These are phyloP conservation scores for Cryptosporidium meleagridis DNA, from an alignment of 169 alveolate species.

Conservation along the genomic window DNA sequence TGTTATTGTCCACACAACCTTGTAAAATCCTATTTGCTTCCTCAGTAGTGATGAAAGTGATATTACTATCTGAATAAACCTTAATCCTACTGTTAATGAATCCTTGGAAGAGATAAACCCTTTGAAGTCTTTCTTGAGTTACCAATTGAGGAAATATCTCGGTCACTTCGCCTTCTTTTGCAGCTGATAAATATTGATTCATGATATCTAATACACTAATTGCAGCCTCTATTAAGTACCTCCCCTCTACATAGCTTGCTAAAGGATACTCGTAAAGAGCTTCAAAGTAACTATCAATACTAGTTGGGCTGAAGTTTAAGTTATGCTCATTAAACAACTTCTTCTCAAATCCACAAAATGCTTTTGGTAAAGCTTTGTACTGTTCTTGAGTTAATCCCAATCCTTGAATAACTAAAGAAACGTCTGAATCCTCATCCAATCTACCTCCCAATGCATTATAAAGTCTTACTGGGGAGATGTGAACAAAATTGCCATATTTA, in stretches of 20 bases:
- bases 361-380: neutral
- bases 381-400: neutral
- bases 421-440: constrained; percentile 18
- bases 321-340: neutral
- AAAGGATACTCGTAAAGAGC: constrained; percentile 54
- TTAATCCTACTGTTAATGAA: constrained; percentile 28
- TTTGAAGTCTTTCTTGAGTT: neutral
- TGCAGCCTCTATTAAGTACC: constrained; percentile 35
- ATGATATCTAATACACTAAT: neutral
- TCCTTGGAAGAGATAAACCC: constrained; percentile 34
- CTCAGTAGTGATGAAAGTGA: constrained; percentile 39
- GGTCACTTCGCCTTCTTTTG: neutral
- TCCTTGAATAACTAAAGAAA: neutral
- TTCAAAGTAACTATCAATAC: neutral
- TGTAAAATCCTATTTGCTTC: constrained; percentile 17
- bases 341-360: constrained; percentile 11
- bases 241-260: constrained; percentile 47
- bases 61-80: neutral
- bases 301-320: neutral
- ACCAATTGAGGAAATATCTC: neutral
- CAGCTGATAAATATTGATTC: neutral
- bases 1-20: constrained; percentile 18
- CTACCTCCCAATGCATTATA: constrained; percentile 45
- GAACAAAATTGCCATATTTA: neutral
- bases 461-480: constrained; percentile 27